Conservation (phyloP, 148 eudicot species). For the Nepenthes gracilis region DNA sequence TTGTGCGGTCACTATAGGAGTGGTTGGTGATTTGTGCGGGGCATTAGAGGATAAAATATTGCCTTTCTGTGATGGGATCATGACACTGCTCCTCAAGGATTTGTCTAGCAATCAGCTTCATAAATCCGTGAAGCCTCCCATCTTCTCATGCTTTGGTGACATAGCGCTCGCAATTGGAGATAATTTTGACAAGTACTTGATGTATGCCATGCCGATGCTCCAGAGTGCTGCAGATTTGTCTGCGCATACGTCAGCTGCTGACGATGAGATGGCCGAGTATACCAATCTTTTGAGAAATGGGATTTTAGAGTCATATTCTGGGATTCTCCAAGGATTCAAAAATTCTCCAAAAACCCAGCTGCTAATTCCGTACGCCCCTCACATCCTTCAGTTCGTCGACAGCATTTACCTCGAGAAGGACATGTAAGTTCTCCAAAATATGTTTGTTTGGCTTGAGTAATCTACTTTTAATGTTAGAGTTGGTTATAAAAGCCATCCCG, state of each 20-base stretch:
- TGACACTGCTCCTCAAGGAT: constrained; percentile 91
- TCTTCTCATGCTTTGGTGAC: constrained; percentile 91
- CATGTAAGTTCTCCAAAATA: constrained; percentile 39
- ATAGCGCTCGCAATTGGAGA: constrained; percentile 88
- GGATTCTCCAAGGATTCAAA: constrained; percentile 86
- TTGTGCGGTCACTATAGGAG: constrained; percentile 89
- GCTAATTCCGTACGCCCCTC: constrained; percentile 63
- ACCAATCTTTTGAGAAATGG: constrained; percentile 75
- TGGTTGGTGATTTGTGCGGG: constrained; percentile 85
- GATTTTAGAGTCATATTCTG: constrained; percentile 86
- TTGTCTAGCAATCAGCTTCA: constrained; percentile 80
- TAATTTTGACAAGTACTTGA: constrained; percentile 78
- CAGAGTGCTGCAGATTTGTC: constrained; percentile 87
- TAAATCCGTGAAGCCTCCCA: constrained; percentile 92
- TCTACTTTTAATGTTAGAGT: neutral
- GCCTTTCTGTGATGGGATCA: constrained; percentile 91
- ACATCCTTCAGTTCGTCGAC: constrained; percentile 71
- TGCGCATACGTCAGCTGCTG: constrained; percentile 49
- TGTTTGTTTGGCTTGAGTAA: neutral
- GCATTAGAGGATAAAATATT: constrained; percentile 81
- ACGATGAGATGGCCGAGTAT: constrained; percentile 76
- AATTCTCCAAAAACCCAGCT: constrained; percentile 69
- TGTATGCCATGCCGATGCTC: constrained; percentile 92
- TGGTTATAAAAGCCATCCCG: neutral
- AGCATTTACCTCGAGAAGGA: constrained; percentile 77